Base-by-base conservation (phyloP, 2,329 filamentous ascomycete species). In the Neofusicoccum laricinum region DNA sequence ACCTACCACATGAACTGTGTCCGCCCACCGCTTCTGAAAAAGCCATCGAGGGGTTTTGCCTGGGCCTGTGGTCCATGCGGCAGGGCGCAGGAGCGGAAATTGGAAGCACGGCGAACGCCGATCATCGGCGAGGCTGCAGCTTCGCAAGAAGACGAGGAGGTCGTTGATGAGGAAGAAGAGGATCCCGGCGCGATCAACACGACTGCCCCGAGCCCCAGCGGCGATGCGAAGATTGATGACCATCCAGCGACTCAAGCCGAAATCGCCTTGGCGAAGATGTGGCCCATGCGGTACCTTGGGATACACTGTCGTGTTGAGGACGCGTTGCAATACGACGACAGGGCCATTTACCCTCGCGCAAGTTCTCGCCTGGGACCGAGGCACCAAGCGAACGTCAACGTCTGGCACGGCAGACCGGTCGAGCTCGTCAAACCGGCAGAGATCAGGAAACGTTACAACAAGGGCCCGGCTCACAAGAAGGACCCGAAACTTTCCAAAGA, bases 1-100 rank as follows among this genome's bases (percentile, higher is more conserved):
- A 98, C 94, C 14, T 99, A 97, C 79, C 95, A 99, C 81, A 98
- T 99, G 94, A 92, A 93, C 72, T 99, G 95, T 77, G 95, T 99
- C 64, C 90, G 90, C 66, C 95, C 95, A 45, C 92, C 93, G 41
- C 79, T 99, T 67, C 85, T 93, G 61, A 99, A 97, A 78, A 99
- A 99, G 78, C 95, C 95, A 19, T 97, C 94, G 51, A 90, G 95
- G 77, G 95, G 95, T 43, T 99, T 99, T 79, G 95, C 93, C 4
- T 99, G 95, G 95, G 94, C 95, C 34, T 99, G 95, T 77, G 95
- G 92, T 63, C 90, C 94, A 65, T 99, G 95, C 78, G 97, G 93
- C 77, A 89, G 94, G 71, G 93, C 92, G n/a, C 93, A 97, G 75
- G 95, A 98, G 78, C 88, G 91, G 70, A 96, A 91, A 76, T 82